Conservation (phyloP, 2,329 filamentous ascomycete species). For the Tympanopsis confertula region DNA sequence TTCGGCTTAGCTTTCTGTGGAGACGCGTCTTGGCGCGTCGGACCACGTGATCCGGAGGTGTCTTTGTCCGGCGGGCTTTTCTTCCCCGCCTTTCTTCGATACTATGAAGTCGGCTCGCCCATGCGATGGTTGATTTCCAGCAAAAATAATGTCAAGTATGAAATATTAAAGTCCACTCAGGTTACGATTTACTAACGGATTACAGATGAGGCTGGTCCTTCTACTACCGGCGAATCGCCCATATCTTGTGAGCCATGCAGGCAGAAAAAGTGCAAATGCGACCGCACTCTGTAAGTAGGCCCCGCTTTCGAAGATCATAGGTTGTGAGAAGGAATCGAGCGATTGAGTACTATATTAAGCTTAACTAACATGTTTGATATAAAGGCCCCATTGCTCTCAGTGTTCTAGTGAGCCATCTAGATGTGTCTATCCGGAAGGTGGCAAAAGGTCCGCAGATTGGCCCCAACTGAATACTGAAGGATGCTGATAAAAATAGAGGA, state of each 20-base stretch:
- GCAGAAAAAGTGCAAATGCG: constrained; percentile 16
- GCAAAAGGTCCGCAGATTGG: constrained; percentile 13
- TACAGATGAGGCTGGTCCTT: constrained; percentile 11
- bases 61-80: background rate
- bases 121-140: background rate
- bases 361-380: constrained; percentile 7
- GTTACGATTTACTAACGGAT: background rate
- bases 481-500: constrained; percentile 9
- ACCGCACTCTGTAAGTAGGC: background rate
- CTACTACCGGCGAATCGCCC: constrained; percentile 15
- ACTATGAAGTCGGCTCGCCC: background rate
- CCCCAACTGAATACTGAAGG: background rate
- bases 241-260: constrained; percentile 20
- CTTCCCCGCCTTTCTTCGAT: background rate
- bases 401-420: constrained; percentile 14
- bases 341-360: background rate
- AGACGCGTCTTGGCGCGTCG: background rate
- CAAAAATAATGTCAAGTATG: no score
- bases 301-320: no score
- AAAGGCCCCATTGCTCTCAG: constrained; percentile 15
- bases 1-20: background rate
- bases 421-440: constrained; percentile 20
- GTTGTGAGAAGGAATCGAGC: no score
- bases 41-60: background rate
- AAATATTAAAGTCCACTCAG: constrained; percentile 5